Conservation (phyloP, 2,329 filamentous ascomycete genomes). For the Diaporthe nobilis region DNA sequence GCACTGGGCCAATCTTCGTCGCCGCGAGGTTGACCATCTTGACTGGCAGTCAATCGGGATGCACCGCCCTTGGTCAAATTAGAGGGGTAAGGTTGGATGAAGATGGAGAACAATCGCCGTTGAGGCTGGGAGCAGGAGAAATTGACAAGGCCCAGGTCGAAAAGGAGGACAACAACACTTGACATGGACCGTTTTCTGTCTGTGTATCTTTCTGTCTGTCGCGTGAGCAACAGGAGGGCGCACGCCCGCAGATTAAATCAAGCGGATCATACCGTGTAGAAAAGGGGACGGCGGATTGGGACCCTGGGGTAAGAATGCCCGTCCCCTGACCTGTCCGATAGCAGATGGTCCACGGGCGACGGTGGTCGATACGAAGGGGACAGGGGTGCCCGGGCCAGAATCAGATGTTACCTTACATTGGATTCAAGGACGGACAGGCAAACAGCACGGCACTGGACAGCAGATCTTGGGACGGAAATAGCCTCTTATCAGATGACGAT, state of each 20-base stretch:
- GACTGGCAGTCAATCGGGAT: not conserved
- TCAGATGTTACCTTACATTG: slow-evolving; percentile 35
- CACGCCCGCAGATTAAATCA: slow-evolving; percentile 20
- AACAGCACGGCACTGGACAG: not conserved
- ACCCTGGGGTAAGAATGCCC: slow-evolving; percentile 14
- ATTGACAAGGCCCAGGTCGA: not conserved
- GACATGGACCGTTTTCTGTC: not conserved
- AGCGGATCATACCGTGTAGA: not conserved
- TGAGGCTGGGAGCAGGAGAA: not conserved
- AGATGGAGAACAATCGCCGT: not conserved
- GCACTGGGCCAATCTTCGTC: slow-evolving; percentile 38
- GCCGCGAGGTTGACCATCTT: slow-evolving; percentile 42
- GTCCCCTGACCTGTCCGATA: slow-evolving; percentile 16
- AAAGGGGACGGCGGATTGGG: slow-evolving; percentile 28
- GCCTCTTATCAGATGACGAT: slow-evolving; percentile 23
- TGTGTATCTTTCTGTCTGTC: not conserved
- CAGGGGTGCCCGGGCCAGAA: slow-evolving; percentile 31
- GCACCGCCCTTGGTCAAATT: not conserved
- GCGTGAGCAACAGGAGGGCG: not conserved
- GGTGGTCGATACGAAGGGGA: slow-evolving; percentile 25
- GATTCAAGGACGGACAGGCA: not conserved
- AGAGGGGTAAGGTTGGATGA: not conserved
- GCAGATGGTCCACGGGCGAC: slow-evolving; percentile 9
- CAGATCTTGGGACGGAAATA: slow-evolving; percentile 25
- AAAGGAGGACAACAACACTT: slow-evolving; percentile 7